phyloP scores from a whole-genome alignment of 306 rosid species.

The Pyrus bretschneideri region DNA sequence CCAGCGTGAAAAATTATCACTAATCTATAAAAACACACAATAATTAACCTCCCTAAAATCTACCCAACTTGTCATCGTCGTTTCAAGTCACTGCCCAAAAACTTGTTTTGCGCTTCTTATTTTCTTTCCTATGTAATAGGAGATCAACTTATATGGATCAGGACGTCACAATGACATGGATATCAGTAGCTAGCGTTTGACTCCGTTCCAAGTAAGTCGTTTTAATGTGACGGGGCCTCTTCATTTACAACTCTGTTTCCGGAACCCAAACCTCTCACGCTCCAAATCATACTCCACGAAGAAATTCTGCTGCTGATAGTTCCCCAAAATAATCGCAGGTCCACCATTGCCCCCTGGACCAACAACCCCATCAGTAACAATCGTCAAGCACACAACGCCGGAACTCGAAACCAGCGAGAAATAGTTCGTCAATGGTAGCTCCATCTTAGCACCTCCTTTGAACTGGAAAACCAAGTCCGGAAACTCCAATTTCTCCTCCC shows the following conservation, averaged over 20 bases:
- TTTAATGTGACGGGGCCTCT: background rate
- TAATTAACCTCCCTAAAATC: background rate
- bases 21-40: background rate
- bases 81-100: background rate
- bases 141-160: no score
- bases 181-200: no score
- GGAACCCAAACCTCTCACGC: slow-evolving; percentile 57
- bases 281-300: slow-evolving; percentile 69
- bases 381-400: slow-evolving; percentile 48
- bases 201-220: background rate
- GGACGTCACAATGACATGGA: no score
- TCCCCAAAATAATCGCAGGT: slow-evolving; percentile 78
- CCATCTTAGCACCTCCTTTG: slow-evolving; percentile 84
- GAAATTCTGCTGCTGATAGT: slow-evolving; percentile 75
- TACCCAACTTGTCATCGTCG: background rate
- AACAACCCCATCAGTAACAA: slow-evolving; percentile 28
- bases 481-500: slow-evolving; percentile 18
- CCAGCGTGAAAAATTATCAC: background rate
- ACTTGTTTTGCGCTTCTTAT: background rate
- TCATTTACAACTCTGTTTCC: slow-evolving; percentile 35
- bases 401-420: slow-evolving; percentile 38
- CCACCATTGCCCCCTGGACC: slow-evolving; percentile 29
- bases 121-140: background rate
- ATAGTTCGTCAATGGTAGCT: slow-evolving; percentile 46
- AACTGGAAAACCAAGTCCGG: slow-evolving; percentile 59